Conservation (phyloP, 2,329 filamentous ascomycete genomes). For the Botrytis fragariae region DNA sequence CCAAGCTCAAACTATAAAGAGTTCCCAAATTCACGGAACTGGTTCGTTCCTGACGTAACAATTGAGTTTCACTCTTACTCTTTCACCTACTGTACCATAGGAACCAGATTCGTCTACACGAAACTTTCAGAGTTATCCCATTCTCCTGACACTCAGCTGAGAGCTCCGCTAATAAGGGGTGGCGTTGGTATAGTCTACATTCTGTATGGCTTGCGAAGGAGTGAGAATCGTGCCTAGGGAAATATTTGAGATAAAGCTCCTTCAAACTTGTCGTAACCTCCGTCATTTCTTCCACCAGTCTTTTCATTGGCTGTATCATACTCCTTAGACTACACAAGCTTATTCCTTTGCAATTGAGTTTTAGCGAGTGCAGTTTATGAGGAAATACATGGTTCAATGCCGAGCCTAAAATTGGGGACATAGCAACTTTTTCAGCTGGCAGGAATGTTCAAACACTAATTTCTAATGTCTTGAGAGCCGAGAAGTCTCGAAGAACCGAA, state of each 20-base stretch:
- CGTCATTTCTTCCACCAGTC: neutral
- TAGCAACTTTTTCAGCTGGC: no score
- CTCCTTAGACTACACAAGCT: no score
- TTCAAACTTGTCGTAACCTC: neutral
- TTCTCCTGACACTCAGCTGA: neutral
- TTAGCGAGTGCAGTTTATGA: no score
- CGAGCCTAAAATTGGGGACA: neutral
- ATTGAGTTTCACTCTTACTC: neutral
- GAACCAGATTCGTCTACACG: neutral
- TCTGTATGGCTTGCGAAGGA: neutral
- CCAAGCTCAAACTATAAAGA: neutral
- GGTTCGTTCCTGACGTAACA: neutral
- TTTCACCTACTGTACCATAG: no score
- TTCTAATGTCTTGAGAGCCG: neutral
- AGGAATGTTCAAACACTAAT: neutral
- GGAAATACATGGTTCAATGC: neutral
- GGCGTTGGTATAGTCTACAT: neutral
- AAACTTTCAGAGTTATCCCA: neutral
- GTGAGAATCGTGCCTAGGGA: neutral
- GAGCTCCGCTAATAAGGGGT: neutral
- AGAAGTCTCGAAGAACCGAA: neutral
- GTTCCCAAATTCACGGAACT: neutral
- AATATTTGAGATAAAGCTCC: neutral
- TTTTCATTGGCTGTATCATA: neutral
- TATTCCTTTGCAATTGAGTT: neutral